Base-by-base conservation (phyloP, 2,329 filamentous ascomycete species). In the Fonsecaea erecta region DNA sequence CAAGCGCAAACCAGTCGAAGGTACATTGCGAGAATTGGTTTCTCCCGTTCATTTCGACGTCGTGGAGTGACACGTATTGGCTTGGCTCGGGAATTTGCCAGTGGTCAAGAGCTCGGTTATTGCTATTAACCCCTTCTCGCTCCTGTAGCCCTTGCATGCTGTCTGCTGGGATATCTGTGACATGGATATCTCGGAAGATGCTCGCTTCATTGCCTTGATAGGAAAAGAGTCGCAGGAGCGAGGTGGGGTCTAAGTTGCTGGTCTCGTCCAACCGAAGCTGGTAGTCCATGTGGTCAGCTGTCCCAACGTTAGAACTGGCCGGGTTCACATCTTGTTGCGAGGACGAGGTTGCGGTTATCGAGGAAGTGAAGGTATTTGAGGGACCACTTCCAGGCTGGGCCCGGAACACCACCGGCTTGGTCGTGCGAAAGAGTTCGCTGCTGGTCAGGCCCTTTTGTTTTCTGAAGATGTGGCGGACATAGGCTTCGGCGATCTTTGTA, bases 1-100 rank as follows among this genome's bases (percentile, higher is more conserved):
- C 59, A 8, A 62, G 35, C 21, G 52, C 48, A 34, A 62, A 62
- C 59, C 59, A 62, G 35, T 62, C 48, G 35, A 62, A 62, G 6
- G 48, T 62, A 26, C 59, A 62, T 16, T 62, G 52, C 16, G 59
- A 62, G 32, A 53, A 62, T 18, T 55, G 59, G 26, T 46, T 52
- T 24, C 51, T 40, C 21, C 48, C 59, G 26, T 43, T 61, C 48
- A 54, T 61, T 24, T 61, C 59, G 34, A 61, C 51, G 28, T 61
- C 59, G 3, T 40, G 48, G 8, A 61, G 18, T 21, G 51, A 61
- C 30, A 61, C 59, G 16, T 53, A 43, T 16, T 53, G 59, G 8
- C 35, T 35, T 37, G 51, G 18, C 43, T 61, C 59, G 21, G 51
- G 12, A 2, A 12, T 16, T 43, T 61, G 51, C 46, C 34, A 32